phyloP scores from a whole-genome alignment of 495 filamentous ascomycete species.

The Aeminium ludgeri region DNA sequence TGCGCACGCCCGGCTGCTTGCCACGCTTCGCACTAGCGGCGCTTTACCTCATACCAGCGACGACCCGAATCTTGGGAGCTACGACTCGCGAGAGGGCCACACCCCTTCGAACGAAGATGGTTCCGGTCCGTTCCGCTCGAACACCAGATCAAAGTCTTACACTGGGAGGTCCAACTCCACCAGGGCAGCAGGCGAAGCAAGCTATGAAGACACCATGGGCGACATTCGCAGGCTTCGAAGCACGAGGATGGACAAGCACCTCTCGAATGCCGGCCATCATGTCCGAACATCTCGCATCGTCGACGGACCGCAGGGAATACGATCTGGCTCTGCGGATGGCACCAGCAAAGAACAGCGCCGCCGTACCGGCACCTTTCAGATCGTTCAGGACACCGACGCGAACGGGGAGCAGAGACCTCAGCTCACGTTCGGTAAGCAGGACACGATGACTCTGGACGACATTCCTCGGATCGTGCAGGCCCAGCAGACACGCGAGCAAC shows the following conservation, averaged over 20 bases:
- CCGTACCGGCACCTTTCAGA: constrained; percentile 46
- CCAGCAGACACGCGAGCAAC: constrained; percentile 83
- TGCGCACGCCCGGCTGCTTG: constrained; percentile 74
- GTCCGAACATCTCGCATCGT: constrained; percentile 83
- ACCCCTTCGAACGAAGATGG: constrained; percentile 24
- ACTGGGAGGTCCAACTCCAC: constrained; percentile 34
- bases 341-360: constrained; percentile 38
- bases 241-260: constrained; percentile 79
- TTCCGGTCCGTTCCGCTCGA: constrained; percentile 39
- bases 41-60: constrained; percentile 59
- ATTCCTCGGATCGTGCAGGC: constrained; percentile 95
- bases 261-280: constrained; percentile 81
- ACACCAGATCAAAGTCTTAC: constrained; percentile 58
- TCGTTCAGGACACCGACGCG: constrained; percentile 70
- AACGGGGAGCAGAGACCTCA: constrained; percentile 57
- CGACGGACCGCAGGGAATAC: constrained; percentile 69
- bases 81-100: constrained; percentile 49
- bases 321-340: constrained; percentile 64
- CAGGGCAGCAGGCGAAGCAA: constrained; percentile 33
- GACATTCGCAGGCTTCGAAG: constrained; percentile 84
- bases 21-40: constrained; percentile 67
- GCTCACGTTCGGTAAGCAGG: constrained; percentile 72
- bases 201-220: constrained; percentile 88
- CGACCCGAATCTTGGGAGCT: constrained; percentile 51
- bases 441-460: constrained; percentile 85